These are phyloP conservation scores for Platanthera zijinensis DNA, from an alignment of 106 monocot genomes.

Conservation along the genomic window DNA sequence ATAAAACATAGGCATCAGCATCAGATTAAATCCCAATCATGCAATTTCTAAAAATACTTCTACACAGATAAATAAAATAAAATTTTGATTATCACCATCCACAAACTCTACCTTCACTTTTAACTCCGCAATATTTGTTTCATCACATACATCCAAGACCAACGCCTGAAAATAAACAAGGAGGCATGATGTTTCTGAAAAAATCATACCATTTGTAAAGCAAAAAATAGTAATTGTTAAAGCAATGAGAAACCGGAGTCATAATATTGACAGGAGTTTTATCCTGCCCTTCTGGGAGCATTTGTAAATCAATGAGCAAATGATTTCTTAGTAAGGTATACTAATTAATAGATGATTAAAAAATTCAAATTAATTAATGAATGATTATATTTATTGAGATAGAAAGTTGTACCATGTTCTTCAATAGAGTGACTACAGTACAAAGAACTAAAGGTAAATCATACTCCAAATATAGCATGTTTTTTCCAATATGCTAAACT, in stretches of 20 bases:
- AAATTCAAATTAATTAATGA: too few relatives aligned
- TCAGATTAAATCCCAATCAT: not conserved
- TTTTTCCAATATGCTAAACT: too few relatives aligned
- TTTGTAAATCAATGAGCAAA: not conserved
- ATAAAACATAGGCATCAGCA: too few relatives aligned
- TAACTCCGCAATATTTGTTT: slow-evolving; percentile 70
- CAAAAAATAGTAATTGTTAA: not conserved
- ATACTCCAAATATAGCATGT: too few relatives aligned
- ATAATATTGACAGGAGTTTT: not conserved
- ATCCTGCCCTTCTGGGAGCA: not conserved
- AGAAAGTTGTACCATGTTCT: too few relatives aligned
- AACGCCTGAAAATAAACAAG: slow-evolving; percentile 33
- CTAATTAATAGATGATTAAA: too few relatives aligned
- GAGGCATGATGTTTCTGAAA: not conserved
- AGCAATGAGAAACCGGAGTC: not conserved
- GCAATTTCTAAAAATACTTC: not conserved
- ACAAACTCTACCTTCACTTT: slow-evolving; percentile 59
- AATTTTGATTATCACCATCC: not conserved
- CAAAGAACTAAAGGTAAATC: too few relatives aligned
- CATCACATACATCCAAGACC: slow-evolving; percentile 67
- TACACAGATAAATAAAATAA: not conserved
- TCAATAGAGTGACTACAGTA: too few relatives aligned
- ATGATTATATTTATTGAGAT: too few relatives aligned
- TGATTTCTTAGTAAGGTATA: too few relatives aligned
- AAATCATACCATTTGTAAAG: not conserved